Conservation (phyloP, 306 rosid genomes). For the Dalbergia cochinchinensis region DNA sequence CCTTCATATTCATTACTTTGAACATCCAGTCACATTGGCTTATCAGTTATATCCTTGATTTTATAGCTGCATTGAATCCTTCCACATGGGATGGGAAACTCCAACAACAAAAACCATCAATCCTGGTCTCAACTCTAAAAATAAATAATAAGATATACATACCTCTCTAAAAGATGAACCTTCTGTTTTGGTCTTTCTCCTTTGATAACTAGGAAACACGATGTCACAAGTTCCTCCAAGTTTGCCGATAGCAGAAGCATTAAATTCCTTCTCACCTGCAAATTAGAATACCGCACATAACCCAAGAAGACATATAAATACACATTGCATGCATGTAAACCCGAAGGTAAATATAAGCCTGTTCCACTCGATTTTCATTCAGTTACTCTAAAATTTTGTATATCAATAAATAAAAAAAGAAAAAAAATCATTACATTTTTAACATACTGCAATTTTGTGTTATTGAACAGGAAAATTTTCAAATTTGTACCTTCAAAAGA, state of each 20-base stretch:
- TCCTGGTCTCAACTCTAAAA: not conserved
- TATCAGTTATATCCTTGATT: not conserved
- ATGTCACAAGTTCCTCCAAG: conserved; percentile 73
- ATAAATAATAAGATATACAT: conserved; percentile 16
- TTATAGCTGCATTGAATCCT: not conserved
- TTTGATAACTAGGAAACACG: conserved; percentile 69
- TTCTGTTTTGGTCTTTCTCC: conserved; percentile 85
- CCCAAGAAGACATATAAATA: not conserved
- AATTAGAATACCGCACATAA: conserved; percentile 31
- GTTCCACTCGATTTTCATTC: not conserved
- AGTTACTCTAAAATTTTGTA: not conserved
- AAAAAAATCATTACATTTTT: not conserved
- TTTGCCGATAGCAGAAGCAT: conserved; percentile 68
- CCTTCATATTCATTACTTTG: too few relatives aligned
- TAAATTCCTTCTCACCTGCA: conserved; percentile 83
- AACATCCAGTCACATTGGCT: too few relatives aligned
- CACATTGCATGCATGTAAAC: conserved; percentile 1
- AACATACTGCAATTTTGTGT: conserved; percentile 22
- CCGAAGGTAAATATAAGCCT: conserved; percentile 2
- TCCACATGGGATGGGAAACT: not conserved
- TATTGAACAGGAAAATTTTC: not conserved
- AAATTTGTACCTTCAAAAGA: conserved; percentile 72
- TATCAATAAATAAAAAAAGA: not conserved
- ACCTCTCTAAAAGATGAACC: conserved; percentile 84
- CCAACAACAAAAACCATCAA: not conserved